These are phyloP conservation scores for Eleusine indica DNA, from an alignment of 176 grass and related monocot genomes.

Conservation along the genomic window DNA sequence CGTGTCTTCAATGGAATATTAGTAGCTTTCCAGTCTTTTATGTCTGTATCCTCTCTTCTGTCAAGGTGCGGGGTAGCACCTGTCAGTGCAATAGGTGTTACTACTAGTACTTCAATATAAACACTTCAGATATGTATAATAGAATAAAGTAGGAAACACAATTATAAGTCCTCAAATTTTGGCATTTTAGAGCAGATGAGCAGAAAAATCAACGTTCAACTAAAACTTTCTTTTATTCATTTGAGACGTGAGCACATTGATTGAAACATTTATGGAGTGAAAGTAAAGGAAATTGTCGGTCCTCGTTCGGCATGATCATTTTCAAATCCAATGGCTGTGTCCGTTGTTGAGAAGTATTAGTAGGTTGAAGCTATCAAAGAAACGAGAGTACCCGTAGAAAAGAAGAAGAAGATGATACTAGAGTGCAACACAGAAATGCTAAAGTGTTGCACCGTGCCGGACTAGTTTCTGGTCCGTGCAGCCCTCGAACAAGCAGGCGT, in stretches of 20 bases:
- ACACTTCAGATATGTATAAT: background rate
- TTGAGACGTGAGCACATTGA: background rate
- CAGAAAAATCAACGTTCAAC: background rate
- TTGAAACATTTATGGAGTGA: background rate
- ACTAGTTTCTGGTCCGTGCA: background rate
- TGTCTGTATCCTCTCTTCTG: conserved; percentile 13
- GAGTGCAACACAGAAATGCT: background rate
- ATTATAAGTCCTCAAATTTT: too few relatives aligned
- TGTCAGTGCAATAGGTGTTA: conserved; percentile 24
- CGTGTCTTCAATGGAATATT: background rate
- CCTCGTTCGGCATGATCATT: background rate
- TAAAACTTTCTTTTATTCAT: background rate
- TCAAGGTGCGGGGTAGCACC: conserved; percentile 8
- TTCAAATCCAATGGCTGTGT: conserved; percentile 29
- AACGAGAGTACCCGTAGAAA: background rate
- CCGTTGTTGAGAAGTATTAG: background rate
- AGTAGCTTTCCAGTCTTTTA: background rate
- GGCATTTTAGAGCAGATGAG: background rate
- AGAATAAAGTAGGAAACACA: background rate
- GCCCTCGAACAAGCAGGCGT: background rate
- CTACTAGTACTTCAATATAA: background rate
- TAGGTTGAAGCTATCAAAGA: background rate
- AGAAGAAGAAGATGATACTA: too few relatives aligned
- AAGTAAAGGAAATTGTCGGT: background rate
- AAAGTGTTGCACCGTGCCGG: background rate